Evolutionary conservation across 2,329 filamentous ascomycete species (phyloP).

Genomic region (Colletotrichum higginsianum): DNA sequence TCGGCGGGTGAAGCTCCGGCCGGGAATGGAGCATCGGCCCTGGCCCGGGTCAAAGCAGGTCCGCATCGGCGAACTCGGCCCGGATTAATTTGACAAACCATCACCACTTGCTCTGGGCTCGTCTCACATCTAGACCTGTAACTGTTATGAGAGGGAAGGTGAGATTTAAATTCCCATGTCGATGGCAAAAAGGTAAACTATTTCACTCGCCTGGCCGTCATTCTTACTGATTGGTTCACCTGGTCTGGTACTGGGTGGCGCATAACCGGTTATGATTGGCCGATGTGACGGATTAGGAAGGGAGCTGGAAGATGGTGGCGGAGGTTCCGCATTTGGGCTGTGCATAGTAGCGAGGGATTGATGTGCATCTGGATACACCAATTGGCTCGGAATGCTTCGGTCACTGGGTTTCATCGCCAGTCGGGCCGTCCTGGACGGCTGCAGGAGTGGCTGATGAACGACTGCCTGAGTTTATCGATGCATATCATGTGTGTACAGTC

Average conservation of each 20-base stretch:
- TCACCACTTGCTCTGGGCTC: no score
- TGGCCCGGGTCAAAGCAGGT: no score
- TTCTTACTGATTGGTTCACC: conserved; percentile 1
- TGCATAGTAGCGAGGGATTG: no score
- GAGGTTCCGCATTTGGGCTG: neutral
- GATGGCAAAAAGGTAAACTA: no score
- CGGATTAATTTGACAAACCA: no score
- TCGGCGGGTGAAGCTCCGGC: no score
- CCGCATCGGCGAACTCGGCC: no score
- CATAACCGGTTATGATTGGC: neutral
- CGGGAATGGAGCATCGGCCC: no score
- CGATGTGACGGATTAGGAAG: conserved; percentile 1
- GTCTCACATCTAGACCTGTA: no score
- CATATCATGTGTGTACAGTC: neutral
- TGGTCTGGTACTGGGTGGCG: neutral
- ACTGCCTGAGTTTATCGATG: neutral
- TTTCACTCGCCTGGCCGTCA: neutral
- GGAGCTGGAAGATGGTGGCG: neutral
- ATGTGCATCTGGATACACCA: no score
- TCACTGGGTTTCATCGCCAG: conserved; percentile 15
- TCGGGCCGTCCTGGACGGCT: conserved; percentile 9
- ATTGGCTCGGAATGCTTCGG: neutral
- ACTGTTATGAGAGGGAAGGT: no score
- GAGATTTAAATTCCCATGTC: no score
- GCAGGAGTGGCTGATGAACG: conserved; percentile 9